Base-by-base conservation (phyloP, 2,329 filamentous ascomycete species). In the Chaetothyriales sp. region DNA sequence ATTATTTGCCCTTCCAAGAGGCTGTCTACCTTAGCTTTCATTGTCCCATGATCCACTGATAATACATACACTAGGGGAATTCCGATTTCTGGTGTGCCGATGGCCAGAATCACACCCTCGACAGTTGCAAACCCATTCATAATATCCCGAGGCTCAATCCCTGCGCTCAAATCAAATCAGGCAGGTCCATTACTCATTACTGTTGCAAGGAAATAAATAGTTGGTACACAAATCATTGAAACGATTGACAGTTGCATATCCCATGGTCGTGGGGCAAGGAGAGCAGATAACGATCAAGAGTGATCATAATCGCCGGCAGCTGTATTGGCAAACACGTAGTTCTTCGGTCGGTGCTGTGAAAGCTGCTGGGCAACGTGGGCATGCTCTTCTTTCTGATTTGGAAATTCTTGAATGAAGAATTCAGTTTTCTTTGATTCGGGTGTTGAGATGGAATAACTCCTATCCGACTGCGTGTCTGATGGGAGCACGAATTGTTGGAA, bases 321-420 rank as follows among this genome's bases (percentile, higher is more conserved):
- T 47, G 65, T 63, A 54, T 72, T 70, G 50, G 68, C 65, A 51
- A 73, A 73, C 9, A 67, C 68, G 54, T 70, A 73, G 46, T 62
- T 66, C 58, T 70, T 70, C 5, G 67, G 66, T 58, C 66, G 67
- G 52, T 70, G 67, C 19, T 64, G 64, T 25, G 65, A 59, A 48
- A 72, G 60, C 51, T 70, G 68, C 51, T 72, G 67, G n/a, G 69
- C 65, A 45, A 66, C 64, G 53, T 66, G 67, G 19, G 66, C 66
- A 55, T 70, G 67, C n/a, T 65, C 65, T 56, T 70, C 64, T 51
- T 68, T 66, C 54, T 73, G 70, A 53, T 71, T 64, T 10, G 69
- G 65, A 53, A 70, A 73, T 53, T 72, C 70, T 48, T 69, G 67
- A 48, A 72, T 70, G 52, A 65, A 63, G 54, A 72, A 72, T 55